Base-by-base conservation (phyloP, 345 rosid genomes). In the Aquilaria yunnanensis region DNA sequence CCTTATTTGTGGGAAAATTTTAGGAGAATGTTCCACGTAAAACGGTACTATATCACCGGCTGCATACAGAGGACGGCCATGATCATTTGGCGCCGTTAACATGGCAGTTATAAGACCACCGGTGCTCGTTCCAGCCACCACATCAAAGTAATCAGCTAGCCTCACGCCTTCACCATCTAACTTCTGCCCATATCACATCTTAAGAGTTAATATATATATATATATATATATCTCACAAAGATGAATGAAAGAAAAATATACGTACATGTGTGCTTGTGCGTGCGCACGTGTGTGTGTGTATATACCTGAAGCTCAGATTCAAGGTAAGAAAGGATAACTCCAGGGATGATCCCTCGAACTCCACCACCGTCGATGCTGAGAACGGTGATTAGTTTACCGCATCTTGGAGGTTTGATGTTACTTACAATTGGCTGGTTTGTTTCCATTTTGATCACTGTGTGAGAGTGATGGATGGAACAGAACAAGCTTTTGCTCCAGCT, bases 311-410 rank as follows among this genome's bases (percentile, higher is more conserved):
- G 89, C 60, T 90, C 75, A 51, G 86, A 79, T 67, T 90, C 92
- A n/a, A 90, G 92, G 61, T 54, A 72, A 47, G 71, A 76, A 37
- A 90, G 88, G 60, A 87, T 66, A 8, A 83, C 90, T 23, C 84
- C 90, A 2, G 92, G 75, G 53, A 90, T 83, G 66, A 83, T 76
- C 63, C 92, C 94, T 69, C 85, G 56, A 32, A 90, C 65, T 23
- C 89, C 94, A 30, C 96, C 96, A 9, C 94, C 96, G 51, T 90
- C 96, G 23, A 90, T 64, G 58, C 96, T 85, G 12, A 90, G 85
- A 54, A 87, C 51, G 7, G 96, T 83, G 14, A 83, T 68, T 9
- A 85, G 89, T 2, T 75, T 64, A 14, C 94, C 96, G 45, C 37
- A 70, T 9, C 59, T 49, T 5, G 94, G 87, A 14, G 88, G 81